phyloP scores from a whole-genome alignment of 306 rosid genomes.

The Coriaria nepalensis region DNA sequence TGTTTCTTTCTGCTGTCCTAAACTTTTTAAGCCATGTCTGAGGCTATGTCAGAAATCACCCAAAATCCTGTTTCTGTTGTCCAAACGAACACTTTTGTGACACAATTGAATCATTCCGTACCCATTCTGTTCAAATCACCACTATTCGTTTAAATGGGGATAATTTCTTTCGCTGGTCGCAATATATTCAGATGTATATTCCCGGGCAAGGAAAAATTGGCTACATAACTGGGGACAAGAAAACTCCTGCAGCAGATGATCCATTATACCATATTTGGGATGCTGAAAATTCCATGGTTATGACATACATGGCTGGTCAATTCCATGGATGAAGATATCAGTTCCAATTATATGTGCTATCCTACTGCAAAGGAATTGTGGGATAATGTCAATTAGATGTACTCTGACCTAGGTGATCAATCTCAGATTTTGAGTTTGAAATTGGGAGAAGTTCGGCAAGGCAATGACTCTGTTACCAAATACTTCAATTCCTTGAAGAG shows the following conservation, averaged over 20 bases:
- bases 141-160: background rate
- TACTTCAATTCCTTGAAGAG: no score
- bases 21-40: no score
- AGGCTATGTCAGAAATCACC: no score
- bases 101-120: background rate
- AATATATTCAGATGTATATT: background rate
- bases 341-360: constrained; percentile 8
- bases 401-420: background rate
- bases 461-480: no score
- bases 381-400: constrained; percentile 7
- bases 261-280: background rate
- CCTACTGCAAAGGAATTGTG: background rate
- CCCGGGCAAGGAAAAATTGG: background rate
- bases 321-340: no score
- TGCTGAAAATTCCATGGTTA: constrained; percentile 3
- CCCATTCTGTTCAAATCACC: background rate
- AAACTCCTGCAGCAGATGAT: background rate
- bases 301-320: constrained; percentile 5
- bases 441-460: background rate
- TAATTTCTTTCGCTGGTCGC: no score
- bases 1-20: no score
- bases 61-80: no score
- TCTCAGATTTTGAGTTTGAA: background rate
- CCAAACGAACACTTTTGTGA: background rate
- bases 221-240: background rate